Conservation (phyloP, 176 grass and related monocot species). For the Lolium perenne region DNA sequence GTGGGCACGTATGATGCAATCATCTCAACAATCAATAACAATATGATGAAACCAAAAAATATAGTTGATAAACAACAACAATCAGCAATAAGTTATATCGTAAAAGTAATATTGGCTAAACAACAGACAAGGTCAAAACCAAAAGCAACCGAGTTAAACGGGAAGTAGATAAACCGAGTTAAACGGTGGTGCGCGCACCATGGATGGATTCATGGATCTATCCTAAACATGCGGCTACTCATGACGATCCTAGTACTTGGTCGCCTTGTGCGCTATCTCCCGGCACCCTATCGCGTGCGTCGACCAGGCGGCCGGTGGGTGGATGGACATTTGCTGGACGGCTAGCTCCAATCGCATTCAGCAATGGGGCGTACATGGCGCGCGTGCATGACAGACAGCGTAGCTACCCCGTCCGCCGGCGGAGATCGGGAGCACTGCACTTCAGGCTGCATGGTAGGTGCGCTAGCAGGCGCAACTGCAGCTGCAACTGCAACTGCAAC, state of each 20-base stretch:
- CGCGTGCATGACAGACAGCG: background rate
- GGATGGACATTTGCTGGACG: background rate
- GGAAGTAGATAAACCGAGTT: too few species aligned
- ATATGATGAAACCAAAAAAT: too few species aligned
- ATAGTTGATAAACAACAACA: too few species aligned
- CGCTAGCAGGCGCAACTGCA: background rate
- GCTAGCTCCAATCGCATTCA: slow-evolving; percentile 38
- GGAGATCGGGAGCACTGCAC: background rate
- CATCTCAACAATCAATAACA: too few species aligned
- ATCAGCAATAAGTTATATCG: too few species aligned
- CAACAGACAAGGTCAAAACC: too few species aligned
- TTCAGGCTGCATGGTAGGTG: too few species aligned
- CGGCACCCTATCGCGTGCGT: background rate
- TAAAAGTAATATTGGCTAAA: too few species aligned
- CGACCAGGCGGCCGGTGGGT: background rate
- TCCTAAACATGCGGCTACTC: background rate
- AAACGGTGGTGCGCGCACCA: background rate
- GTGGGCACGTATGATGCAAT: too few species aligned
- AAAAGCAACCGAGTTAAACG: too few species aligned
- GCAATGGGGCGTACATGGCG: background rate
- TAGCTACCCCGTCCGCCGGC: background rate
- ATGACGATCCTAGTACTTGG: background rate
- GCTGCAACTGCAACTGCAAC: too few species aligned
- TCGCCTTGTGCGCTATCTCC: background rate
- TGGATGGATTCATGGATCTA: background rate